Evolutionary conservation across 2,329 filamentous ascomycete genomes (phyloP).

Genomic region (Trichophyton schoenleinii): DNA sequence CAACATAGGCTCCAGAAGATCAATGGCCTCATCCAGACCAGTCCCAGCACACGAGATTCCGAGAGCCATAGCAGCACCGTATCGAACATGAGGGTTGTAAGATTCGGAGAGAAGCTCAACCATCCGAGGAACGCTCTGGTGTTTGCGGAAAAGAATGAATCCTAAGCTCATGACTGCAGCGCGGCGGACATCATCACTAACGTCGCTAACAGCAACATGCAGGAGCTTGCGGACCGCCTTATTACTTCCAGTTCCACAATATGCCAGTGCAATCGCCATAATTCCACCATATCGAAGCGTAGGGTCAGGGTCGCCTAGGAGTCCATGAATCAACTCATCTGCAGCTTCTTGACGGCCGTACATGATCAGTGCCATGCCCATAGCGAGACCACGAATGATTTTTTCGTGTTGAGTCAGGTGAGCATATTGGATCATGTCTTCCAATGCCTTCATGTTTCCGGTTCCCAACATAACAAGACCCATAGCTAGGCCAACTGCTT

Average conservation of each 20-base stretch:
- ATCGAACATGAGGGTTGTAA: conserved; percentile 96
- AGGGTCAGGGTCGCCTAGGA: conserved; percentile 86
- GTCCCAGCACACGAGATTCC: conserved; percentile 97
- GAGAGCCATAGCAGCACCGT: conserved; percentile 94
- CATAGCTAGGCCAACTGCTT: conserved; percentile 92
- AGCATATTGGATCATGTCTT: conserved; percentile 95
- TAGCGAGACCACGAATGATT: conserved; percentile 86
- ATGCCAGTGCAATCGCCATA: conserved; percentile 94
- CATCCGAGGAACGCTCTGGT: conserved; percentile 93
- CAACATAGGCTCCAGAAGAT: conserved; percentile 96
- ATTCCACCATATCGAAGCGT: conserved; percentile 93
- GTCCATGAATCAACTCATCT: conserved; percentile 84
- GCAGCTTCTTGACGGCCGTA: conserved; percentile 89
- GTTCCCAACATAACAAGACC: conserved; percentile 96
- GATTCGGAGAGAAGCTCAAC: conserved; percentile 95
- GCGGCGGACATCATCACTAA: conserved; percentile 91
- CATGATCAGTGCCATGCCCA: conserved; percentile 98
- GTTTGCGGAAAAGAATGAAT: conserved; percentile 97
- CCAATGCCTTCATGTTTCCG: conserved; percentile 83
- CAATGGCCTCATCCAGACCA: conserved; percentile 88
- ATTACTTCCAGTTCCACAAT: conserved; percentile 95
- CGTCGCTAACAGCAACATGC: conserved; percentile 92
- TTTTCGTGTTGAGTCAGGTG: conserved; percentile 98
- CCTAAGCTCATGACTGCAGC: conserved; percentile 96
- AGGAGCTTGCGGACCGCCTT: conserved; percentile 94